Evolutionary conservation across 1,284 basidiomycete species (phyloP).

Genomic region (Sanghuangporus sanghuang): DNA sequence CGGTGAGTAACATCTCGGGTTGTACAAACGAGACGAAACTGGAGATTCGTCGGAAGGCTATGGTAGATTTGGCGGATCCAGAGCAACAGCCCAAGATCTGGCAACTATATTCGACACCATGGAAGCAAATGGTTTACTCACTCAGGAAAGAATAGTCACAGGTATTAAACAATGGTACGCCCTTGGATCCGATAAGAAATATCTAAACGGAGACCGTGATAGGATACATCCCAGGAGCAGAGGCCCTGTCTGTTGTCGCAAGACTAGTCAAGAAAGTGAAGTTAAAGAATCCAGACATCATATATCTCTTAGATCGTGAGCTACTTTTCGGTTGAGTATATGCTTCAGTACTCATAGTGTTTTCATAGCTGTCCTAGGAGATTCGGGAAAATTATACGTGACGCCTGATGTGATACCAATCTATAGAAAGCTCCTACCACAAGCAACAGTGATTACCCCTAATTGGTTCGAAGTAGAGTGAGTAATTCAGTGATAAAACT

Average conservation of each 20-base stretch:
- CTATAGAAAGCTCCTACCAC: conserved; percentile 75
- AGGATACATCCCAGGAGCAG: conserved; percentile 88
- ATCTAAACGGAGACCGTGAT: background rate
- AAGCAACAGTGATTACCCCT: conserved; percentile 90
- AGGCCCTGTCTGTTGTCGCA: conserved; percentile 67
- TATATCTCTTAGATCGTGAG: conserved; percentile 91
- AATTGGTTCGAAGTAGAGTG: conserved; percentile 99
- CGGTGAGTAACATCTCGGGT: conserved; percentile 42
- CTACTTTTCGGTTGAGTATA: background rate
- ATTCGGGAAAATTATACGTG: conserved; percentile 86
- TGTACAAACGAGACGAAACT: background rate
- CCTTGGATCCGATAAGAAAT: background rate
- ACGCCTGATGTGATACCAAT: conserved; percentile 84
- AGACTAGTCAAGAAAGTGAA: conserved; percentile 60
- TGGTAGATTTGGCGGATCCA: conserved; percentile 68
- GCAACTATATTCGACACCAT: conserved; percentile 61
- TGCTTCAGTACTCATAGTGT: background rate
- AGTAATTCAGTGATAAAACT: conserved; percentile 28
- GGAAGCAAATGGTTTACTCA: conserved; percentile 62
- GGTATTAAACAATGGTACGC: conserved; percentile 33
- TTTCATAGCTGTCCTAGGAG: conserved; percentile 77
- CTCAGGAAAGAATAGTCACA: conserved; percentile 65
- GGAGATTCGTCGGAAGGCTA: conserved; percentile 50
- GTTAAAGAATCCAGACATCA: conserved; percentile 48
- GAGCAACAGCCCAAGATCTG: conserved; percentile 67